phyloP scores from a whole-genome alignment of 2,329 filamentous ascomycete species.

The Metarhizium album region DNA sequence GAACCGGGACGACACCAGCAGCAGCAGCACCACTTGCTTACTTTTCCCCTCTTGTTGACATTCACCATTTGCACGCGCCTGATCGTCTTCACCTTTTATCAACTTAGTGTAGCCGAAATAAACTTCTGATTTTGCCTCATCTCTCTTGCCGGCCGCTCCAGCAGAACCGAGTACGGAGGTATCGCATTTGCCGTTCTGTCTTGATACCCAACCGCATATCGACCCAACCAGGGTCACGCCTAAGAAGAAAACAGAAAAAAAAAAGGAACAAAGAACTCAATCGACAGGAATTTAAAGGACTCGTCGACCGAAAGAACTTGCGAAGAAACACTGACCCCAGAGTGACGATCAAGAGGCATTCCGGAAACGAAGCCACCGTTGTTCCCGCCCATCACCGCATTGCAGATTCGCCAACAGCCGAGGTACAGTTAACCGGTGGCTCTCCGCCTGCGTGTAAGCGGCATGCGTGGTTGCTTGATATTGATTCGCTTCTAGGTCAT shows the following conservation, averaged over 20 bases:
- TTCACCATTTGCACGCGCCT: not conserved
- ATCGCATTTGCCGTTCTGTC: not conserved
- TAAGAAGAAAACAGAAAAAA: no score
- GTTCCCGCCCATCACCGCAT: not conserved
- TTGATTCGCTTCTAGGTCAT: slow-evolving; percentile 16
- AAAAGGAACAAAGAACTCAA: not conserved
- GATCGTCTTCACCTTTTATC: not conserved
- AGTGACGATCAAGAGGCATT: not conserved
- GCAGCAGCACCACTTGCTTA: not conserved
- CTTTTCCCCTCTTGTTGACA: not conserved
- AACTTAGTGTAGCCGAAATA: slow-evolving; percentile 8
- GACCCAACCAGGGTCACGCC: slow-evolving; percentile 7
- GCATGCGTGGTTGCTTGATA: not conserved
- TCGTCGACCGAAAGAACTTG: not conserved
- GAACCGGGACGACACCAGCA: no score
- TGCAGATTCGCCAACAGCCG: not conserved
- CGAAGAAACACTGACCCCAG: not conserved
- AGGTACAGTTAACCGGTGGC: not conserved
- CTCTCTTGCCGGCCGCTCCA: slow-evolving; percentile 1
- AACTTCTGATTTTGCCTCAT: slow-evolving; percentile 1
- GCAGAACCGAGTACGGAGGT: not conserved
- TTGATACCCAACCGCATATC: slow-evolving; percentile 12
- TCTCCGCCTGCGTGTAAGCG: not conserved
- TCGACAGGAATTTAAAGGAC: not conserved
- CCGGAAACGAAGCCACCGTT: not conserved